phyloP scores from a whole-genome alignment of 495 filamentous ascomycete genomes.

The Penicillium dipodomyicola region DNA sequence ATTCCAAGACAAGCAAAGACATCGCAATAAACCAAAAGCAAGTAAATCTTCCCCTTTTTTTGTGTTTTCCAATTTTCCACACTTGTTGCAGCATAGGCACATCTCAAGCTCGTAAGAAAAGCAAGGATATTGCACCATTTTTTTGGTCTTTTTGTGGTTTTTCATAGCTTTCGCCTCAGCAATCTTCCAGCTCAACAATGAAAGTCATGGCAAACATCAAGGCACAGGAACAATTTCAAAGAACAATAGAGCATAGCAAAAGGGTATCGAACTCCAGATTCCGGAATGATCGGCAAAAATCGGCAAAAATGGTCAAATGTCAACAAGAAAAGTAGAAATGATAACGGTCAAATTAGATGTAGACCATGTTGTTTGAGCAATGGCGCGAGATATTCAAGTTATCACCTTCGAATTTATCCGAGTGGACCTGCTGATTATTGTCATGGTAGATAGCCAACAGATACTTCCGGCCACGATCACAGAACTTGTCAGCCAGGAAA shows the following conservation, averaged over 20 bases:
- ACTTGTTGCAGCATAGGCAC: neutral
- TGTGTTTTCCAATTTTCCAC: constrained; percentile 4
- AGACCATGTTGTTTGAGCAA: constrained; percentile 6
- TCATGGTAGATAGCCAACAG: constrained; percentile 30
- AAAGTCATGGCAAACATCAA: neutral
- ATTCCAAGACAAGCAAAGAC: neutral
- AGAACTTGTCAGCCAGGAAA: constrained; percentile 71
- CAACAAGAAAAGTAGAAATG: neutral
- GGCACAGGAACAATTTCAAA: neutral
- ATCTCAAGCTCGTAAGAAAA: neutral
- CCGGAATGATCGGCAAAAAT: neutral
- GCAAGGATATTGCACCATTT: neutral
- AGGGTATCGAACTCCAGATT: neutral
- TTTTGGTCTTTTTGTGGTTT: constrained; percentile 9
- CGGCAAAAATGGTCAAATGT: neutral
- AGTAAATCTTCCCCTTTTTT: neutral
- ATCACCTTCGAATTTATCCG: neutral
- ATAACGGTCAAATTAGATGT: constrained; percentile 6
- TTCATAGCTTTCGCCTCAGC: neutral
- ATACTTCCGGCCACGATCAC: constrained; percentile 65
- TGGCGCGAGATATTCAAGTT: neutral
- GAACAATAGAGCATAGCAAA: neutral
- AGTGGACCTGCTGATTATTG: neutral
- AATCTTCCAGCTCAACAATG: neutral
- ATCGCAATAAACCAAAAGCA: neutral